Conservation (phyloP, 106 monocot species). For the Allium sativum region DNA sequence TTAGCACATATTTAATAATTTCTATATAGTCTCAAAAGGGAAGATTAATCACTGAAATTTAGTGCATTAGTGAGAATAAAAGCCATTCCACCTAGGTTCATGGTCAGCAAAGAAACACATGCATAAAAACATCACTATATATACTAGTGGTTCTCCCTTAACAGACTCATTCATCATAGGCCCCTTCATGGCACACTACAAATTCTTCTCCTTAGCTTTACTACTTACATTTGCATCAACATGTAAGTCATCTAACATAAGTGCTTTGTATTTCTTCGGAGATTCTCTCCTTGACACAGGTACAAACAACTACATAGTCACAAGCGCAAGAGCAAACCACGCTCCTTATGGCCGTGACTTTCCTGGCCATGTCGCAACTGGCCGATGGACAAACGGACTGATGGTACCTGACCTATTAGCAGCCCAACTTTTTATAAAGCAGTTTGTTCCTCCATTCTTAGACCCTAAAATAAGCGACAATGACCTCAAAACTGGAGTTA, state of each 20-base stretch:
- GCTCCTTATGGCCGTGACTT: slow-evolving; percentile 28
- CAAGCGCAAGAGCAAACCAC: slow-evolving; percentile 5
- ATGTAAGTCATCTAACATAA: neutral
- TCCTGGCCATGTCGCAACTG: slow-evolving; percentile 16
- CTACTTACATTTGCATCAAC: neutral
- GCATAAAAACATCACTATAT: too few species aligned
- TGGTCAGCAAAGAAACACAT: too few species aligned
- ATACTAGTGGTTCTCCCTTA: too few species aligned
- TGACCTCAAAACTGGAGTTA: slow-evolving; percentile 27
- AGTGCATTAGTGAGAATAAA: too few species aligned
- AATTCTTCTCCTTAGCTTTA: too few species aligned
- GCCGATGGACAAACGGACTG: slow-evolving; percentile 1
- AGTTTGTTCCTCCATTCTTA: slow-evolving; percentile 21
- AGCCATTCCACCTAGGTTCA: too few species aligned
- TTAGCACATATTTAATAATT: too few species aligned
- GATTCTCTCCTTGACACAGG: slow-evolving; percentile 32
- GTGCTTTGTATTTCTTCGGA: slow-evolving; percentile 22
- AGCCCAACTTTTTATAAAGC: neutral
- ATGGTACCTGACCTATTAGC: neutral
- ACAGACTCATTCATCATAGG: too few species aligned
- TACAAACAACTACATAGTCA: slow-evolving; percentile 20
- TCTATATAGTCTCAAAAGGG: too few species aligned
- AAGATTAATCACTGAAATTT: too few species aligned
- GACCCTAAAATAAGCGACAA: slow-evolving; percentile 1
- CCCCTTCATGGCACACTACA: too few species aligned